These are phyloP conservation scores for Serpula lacrymans DNA, from an alignment of 768 basidiomycete genomes.

Conservation along the genomic window DNA sequence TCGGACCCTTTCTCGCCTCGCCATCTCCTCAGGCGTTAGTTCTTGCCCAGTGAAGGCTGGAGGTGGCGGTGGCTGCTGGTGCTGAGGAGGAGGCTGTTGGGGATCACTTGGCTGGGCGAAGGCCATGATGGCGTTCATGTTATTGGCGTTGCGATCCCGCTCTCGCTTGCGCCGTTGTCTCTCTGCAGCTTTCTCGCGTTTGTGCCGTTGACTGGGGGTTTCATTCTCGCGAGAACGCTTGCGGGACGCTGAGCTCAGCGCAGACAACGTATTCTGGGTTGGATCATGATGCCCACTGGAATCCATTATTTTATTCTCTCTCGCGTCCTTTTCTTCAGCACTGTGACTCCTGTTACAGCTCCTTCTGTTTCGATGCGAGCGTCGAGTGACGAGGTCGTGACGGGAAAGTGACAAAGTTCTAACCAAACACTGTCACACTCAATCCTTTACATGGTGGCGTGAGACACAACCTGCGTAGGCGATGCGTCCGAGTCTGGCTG, in stretches of 20 bases:
- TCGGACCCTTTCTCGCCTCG: conserved; percentile 67
- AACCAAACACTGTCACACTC: conserved; percentile 20
- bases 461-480: too few relatives aligned
- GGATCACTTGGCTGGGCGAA: conserved; percentile 33
- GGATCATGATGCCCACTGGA: conserved; percentile 29
- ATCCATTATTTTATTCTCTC: conserved; percentile 31
- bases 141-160: conserved; percentile 49
- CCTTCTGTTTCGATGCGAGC: conserved; percentile 15
- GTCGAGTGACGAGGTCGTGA: conserved; percentile 5
- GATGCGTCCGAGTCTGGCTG: too few relatives aligned
- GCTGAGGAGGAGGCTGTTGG: conserved; percentile 22
- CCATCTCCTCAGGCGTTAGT: conserved; percentile 61
- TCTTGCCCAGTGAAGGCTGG: conserved; percentile 26
- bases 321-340: conserved; percentile 10
- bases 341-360: conserved; percentile 35
- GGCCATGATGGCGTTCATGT: conserved; percentile 39
- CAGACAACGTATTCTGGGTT: conserved; percentile 27
- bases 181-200: conserved; percentile 86
- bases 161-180: conserved; percentile 82
- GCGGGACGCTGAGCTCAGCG: conserved; percentile 34
- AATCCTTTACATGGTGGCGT: conserved; percentile 14
- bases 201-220: conserved; percentile 66
- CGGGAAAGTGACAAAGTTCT: conserved; percentile 22
- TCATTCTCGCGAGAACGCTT: conserved; percentile 72
- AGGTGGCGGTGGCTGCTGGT: conserved; percentile 27